Evolutionary conservation across 768 basidiomycete genomes (phyloP).

Genomic region (Hemileccinum rubropunctum): DNA sequence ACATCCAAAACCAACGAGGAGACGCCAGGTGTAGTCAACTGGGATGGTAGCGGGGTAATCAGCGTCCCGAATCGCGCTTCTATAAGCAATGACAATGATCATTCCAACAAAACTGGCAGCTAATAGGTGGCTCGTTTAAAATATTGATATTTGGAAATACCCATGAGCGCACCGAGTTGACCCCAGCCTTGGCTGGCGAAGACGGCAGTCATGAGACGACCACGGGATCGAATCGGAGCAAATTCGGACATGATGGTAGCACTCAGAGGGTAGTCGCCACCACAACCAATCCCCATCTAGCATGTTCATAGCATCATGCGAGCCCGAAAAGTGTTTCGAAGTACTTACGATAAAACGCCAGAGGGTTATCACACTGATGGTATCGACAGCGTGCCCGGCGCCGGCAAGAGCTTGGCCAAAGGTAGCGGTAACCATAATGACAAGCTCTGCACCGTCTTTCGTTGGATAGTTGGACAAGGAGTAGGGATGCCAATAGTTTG

Average conservation of each 20-base stretch:
- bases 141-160: neutral
- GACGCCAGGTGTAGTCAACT: slow-evolving; percentile 80
- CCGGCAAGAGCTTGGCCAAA: slow-evolving; percentile 80
- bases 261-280: slow-evolving; percentile 81
- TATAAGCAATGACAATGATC: slow-evolving; percentile 63
- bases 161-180: slow-evolving; percentile 55
- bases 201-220: slow-evolving; percentile 85
- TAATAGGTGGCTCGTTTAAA: slow-evolving; percentile 18
- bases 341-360: slow-evolving; percentile 73
- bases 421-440: slow-evolving; percentile 74
- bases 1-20: slow-evolving; percentile 84
- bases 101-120: slow-evolving; percentile 67
- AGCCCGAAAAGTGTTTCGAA: neutral
- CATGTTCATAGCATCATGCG: neutral
- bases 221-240: slow-evolving; percentile 69
- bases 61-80: slow-evolving; percentile 46
- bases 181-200: slow-evolving; percentile 91
- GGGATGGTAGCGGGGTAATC: slow-evolving; percentile 38
- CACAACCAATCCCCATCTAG: slow-evolving; percentile 78
- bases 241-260: slow-evolving; percentile 92
- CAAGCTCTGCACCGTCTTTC: slow-evolving; percentile 50
- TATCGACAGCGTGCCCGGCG: slow-evolving; percentile 53
- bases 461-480: slow-evolving; percentile 3
- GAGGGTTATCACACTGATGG: slow-evolving; percentile 69
- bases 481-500: neutral